Base-by-base conservation (phyloP, 179 eudicot species). In the Nepenthes alata region DNA sequence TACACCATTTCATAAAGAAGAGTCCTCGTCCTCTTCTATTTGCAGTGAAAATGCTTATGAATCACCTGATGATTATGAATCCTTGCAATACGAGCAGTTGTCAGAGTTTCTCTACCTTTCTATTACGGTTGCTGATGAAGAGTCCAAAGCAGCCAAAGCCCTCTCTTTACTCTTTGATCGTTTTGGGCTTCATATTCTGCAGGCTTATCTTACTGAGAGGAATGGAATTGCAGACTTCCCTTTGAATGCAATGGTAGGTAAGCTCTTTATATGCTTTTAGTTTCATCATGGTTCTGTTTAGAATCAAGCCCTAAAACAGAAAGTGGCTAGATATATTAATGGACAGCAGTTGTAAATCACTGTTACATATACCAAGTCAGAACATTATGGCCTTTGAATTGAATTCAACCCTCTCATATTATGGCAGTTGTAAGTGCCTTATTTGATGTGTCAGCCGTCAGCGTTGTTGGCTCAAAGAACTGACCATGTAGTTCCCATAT, bases 171-270 rank as follows among this genome's bases (percentile, higher is more conserved):
- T 91, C 62, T 80, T 91, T 67, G 88, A 91, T 66, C 72, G 76
- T 11, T 80, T 83, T 74, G 94, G 78, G 37, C 78, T 91, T 8
- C 72, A 79, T 35, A 78, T 89, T 48, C 65, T 91, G 48, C 86
- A 81, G 66, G 85, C 89, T 37, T 91, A 80, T 67, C 78, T 86
- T 63, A 75, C 61, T 35, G 88, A 84, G 61, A 77, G 65, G 48
- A 74, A 67, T 69, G 85, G 72, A 61, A 35, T 63, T 58, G 89
- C 80, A 58, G 89, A 78, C 55, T 67, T 77, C 35, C 85, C 89
- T 75, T 74, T 89, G 74, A 91, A 87, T 83, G 66, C 89, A 84
- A 91, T 76, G 98, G 98, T 91, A 83, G 95, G 96, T 89, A 81
- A 83, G 97, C 44, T 73, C 61, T 52, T 53, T 12, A 58, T 52